Percentiles rank a stretch among this genome's conserved stretches.
phyloP scores from a whole-genome alignment of 306 rosid genomes.

The Inga leiocalycina region DNA sequence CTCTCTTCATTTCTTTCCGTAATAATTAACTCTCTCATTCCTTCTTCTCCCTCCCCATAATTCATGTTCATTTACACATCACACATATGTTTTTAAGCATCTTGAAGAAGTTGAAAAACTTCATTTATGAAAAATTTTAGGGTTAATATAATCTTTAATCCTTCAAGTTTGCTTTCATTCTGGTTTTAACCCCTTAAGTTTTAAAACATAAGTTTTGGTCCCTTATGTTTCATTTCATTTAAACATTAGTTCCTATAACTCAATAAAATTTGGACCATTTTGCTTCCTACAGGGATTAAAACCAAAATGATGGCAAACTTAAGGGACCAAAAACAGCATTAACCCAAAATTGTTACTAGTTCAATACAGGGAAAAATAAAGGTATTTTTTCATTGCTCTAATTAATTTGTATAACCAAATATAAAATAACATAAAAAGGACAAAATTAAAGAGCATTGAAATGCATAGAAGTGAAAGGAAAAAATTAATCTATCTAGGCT shows the following conservation, averaged over 20 bases:
- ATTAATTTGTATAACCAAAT: neutral
- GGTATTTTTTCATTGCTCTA: neutral
- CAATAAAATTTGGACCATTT: too few species aligned
- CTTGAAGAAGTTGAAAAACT: neutral
- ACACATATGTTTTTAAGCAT: too few species aligned
- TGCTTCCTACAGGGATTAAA: too few species aligned
- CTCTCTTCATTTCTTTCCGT: constrained; percentile 46
- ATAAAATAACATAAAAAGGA: neutral
- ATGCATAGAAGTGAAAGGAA: neutral
- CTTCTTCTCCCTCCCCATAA: constrained; percentile 29
- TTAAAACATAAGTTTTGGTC: too few species aligned
- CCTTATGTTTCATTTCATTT: fast-evolving
- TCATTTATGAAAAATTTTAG: neutral
- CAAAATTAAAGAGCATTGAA: neutral
- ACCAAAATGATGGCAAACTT: too few species aligned
- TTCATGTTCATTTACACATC: too few species aligned
- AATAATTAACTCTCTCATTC: constrained; percentile 34
- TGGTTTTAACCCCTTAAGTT: too few species aligned
- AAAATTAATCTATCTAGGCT: neutral
- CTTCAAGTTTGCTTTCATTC: too few species aligned
- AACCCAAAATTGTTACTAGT: too few species aligned
- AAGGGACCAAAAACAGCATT: too few species aligned
- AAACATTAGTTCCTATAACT: too few species aligned
- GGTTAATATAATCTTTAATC: too few species aligned
- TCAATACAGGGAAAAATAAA: neutral